A percentile compares a stretch with the other conserved stretches of the same genome.
Evolutionary conservation across 306 rosid genomes (phyloP).

Genomic region (Castanopsis chinensis): DNA sequence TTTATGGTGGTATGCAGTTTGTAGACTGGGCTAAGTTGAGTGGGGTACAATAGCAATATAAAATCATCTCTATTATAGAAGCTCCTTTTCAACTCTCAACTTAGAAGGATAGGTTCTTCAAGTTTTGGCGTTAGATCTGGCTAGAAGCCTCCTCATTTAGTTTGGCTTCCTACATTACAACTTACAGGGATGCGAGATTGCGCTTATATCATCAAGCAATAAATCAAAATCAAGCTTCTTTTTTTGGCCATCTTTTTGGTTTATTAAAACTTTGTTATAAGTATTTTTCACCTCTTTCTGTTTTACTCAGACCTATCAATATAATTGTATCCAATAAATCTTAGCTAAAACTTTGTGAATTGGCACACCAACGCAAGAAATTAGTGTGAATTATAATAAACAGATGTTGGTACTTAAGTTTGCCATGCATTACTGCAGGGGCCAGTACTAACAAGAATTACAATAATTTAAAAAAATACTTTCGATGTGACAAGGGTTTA

Average conservation of each 20-base stretch:
- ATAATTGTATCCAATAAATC: background rate
- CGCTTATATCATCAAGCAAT: background rate
- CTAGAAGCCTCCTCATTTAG: slow-evolving; percentile 3
- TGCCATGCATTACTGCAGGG: too few species aligned
- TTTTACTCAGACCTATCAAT: background rate
- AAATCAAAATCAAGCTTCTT: background rate
- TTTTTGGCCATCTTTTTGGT: background rate
- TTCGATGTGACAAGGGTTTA: too few species aligned
- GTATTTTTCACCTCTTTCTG: background rate
- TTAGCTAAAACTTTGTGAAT: background rate
- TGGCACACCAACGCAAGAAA: background rate
- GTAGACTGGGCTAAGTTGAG: slow-evolving; percentile 94
- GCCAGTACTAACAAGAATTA: too few species aligned
- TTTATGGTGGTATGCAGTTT: slow-evolving; percentile 95
- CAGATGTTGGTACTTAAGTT: too few species aligned
- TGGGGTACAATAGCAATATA: slow-evolving; percentile 61
- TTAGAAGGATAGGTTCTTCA: background rate
- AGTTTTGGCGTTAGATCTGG: background rate
- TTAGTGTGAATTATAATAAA: background rate
- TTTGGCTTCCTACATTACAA: slow-evolving; percentile 11
- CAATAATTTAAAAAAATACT: too few species aligned
- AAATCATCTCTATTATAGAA: background rate
- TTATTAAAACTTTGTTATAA: background rate
- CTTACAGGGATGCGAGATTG: background rate
- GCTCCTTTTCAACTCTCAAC: background rate